Evolutionary conservation across 345 rosid species (phyloP).

Genomic region (Cochlearia excelsa): DNA sequence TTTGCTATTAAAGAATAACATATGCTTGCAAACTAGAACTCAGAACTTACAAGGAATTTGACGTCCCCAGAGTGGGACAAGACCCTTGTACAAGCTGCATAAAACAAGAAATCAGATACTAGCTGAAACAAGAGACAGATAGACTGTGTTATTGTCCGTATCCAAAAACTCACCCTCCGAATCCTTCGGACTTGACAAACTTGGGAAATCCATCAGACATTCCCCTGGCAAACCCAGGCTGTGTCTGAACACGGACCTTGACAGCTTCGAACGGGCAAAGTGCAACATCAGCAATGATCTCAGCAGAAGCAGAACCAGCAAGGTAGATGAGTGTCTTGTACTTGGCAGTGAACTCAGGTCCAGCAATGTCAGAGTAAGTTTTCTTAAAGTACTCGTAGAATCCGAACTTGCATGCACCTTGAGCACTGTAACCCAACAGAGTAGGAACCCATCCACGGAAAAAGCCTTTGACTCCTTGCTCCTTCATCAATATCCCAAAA

Average conservation of each 20-base stretch:
- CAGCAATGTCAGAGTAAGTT: conserved; percentile 84
- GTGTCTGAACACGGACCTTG: conserved; percentile 94
- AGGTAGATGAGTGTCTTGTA: conserved; percentile 76
- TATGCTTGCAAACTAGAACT: neutral
- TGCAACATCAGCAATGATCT: conserved; percentile 82
- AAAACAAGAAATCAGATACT: neutral
- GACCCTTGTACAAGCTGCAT: conserved; percentile 86
- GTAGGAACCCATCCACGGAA: conserved; percentile 77
- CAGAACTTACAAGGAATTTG: conserved; percentile 90
- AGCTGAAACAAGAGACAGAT: neutral
- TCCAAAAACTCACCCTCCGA: conserved; percentile 52
- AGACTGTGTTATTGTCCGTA: neutral
- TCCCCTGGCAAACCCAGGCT: conserved; percentile 99
- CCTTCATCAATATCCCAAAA: conserved; percentile 62
- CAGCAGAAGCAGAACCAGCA: conserved; percentile 85
- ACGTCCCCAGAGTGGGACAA: conserved; percentile 97
- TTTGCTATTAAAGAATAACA: conserved; percentile 1
- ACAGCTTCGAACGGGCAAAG: conserved; percentile 98
- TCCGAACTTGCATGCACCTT: conserved; percentile 79
- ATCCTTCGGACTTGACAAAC: conserved; percentile 80
- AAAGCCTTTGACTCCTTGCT: conserved; percentile 60
- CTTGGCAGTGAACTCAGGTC: conserved; percentile 71
- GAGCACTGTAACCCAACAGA: conserved; percentile 69
- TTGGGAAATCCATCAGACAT: conserved; percentile 87
- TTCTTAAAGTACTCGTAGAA: conserved; percentile 81